Conservation (phyloP, 2,329 filamentous ascomycete genomes). For the Elsinoe arachidis region DNA sequence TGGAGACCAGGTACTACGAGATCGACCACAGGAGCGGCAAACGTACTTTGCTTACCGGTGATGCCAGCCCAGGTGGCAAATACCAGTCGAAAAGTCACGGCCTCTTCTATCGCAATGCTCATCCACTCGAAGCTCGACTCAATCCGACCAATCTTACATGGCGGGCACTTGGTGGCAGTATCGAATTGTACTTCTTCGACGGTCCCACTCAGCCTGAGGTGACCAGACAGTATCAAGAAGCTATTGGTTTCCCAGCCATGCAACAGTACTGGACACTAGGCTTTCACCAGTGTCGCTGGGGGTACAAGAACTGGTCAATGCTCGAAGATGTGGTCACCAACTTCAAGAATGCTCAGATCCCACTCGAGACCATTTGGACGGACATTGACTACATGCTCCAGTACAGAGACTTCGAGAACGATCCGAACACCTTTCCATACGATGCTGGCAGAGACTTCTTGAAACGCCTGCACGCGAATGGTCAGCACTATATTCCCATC, state of each 20-base stretch:
- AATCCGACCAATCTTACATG: conserved; percentile 58
- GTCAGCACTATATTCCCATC: conserved; percentile 53
- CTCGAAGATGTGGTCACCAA: conserved; percentile 50
- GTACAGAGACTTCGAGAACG: conserved; percentile 52
- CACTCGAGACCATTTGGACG: conserved; percentile 44
- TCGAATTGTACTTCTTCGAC: conserved; percentile 73
- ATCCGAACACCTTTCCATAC: conserved; percentile 44
- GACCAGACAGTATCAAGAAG: conserved; percentile 58
- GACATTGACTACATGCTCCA: conserved; percentile 50
- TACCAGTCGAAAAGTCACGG: conserved; percentile 66
- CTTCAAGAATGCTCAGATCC: conserved; percentile 48
- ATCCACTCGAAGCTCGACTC: conserved; percentile 65
- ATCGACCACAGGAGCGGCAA: conserved; percentile 39
- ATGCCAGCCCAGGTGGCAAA: conserved; percentile 42
- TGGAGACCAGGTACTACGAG: conserved; percentile 69
- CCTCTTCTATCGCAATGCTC: conserved; percentile 59
- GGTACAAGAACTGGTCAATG: conserved; percentile 57
- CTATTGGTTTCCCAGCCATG: conserved; percentile 63
- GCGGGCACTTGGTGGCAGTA: conserved; percentile 64
- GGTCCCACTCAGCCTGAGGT: conserved; percentile 62
- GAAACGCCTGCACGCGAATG: conserved; percentile 42
- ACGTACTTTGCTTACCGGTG: conserved; percentile 45
- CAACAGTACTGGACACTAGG: conserved; percentile 77
- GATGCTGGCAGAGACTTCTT: conserved; percentile 45
- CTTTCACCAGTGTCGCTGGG: conserved; percentile 77